Evolutionary conservation across 495 filamentous ascomycete species (phyloP).

Genomic region (Aspergillus kassunensis): DNA sequence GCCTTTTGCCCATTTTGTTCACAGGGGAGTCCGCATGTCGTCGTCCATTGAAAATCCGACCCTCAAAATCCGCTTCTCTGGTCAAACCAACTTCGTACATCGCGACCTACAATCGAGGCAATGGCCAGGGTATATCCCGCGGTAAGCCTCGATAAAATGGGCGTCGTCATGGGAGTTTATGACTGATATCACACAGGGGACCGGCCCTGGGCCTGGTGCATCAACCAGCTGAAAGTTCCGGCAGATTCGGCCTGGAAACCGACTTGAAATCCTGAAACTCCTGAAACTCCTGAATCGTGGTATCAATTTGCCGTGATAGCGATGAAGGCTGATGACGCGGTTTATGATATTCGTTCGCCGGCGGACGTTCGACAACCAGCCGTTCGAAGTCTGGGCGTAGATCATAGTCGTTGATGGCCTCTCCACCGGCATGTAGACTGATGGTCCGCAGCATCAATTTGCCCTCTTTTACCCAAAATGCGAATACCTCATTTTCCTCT

Average conservation of each 20-base stretch:
- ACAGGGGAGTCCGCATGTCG: no score
- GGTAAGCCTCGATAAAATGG: no score
- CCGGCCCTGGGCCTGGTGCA: background rate
- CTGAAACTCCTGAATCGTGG: slow-evolving; percentile 14
- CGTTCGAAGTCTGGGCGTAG: slow-evolving; percentile 24
- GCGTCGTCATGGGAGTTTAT: background rate
- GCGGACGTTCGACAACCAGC: slow-evolving; percentile 15
- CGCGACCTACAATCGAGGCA: no score
- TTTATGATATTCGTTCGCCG: slow-evolving; percentile 7
- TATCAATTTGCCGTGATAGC: slow-evolving; percentile 12
- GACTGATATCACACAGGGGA: background rate
- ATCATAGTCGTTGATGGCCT: slow-evolving; percentile 21
- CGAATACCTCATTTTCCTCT: slow-evolving; percentile 18
- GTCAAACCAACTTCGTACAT: no score
- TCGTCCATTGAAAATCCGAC: no score
- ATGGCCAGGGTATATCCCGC: no score
- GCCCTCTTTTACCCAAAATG: slow-evolving; percentile 23
- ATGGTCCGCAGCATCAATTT: slow-evolving; percentile 21
- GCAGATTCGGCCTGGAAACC: slow-evolving; percentile 15
- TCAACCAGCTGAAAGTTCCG: slow-evolving; percentile 17
- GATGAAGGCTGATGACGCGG: slow-evolving; percentile 15
- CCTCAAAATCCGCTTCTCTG: no score
- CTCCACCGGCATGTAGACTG: slow-evolving; percentile 13
- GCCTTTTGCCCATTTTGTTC: no score
- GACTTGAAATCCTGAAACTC: slow-evolving; percentile 12